Percentiles rank a stretch among this genome's conserved stretches.
Conservation (phyloP, 2,329 filamentous ascomycete species). For the Neopestalotiopsis rosae region DNA sequence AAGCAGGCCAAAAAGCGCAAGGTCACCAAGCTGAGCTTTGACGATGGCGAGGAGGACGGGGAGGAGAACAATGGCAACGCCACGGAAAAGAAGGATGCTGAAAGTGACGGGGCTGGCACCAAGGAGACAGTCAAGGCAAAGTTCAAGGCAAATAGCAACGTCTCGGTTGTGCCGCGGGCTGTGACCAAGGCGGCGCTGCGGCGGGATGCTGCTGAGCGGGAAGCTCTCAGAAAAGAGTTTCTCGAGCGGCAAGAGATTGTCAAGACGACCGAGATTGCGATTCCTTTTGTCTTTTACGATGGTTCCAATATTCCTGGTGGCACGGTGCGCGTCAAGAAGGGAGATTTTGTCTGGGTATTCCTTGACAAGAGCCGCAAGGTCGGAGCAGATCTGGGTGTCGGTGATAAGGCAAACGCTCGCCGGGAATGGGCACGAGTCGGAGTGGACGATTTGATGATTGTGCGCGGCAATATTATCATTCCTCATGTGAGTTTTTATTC, state of each 20-base stretch:
- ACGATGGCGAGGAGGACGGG: constrained; percentile 65
- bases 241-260: constrained; percentile 82
- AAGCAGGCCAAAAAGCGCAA: constrained; percentile 57
- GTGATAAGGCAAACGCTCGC: constrained; percentile 68
- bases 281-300: constrained; percentile 98
- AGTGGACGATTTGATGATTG: constrained; percentile 94
- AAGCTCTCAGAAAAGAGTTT: constrained; percentile 80
- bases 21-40: constrained; percentile 65
- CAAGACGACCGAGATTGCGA: constrained; percentile 85
- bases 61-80: constrained; percentile 26
- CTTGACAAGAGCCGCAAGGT: constrained; percentile 90
- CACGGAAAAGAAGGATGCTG: constrained; percentile 16
- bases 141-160: constrained; percentile 66
- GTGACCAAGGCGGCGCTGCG: constrained; percentile 75
- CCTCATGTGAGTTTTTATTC: constrained; percentile 75
- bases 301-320: constrained; percentile 89
- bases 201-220: constrained; percentile 76
- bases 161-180: constrained; percentile 71
- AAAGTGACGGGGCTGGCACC: constrained; percentile 30
- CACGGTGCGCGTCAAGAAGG: constrained; percentile 86
- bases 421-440: constrained; percentile 92
- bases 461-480: constrained; percentile 88
- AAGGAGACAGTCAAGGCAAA: constrained; percentile 44
- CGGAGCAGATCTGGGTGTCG: constrained; percentile 81
- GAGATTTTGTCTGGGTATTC: constrained; percentile 91